These are phyloP conservation scores for Trichosanthes cucumerina DNA, from an alignment of 306 rosid genomes.

Conservation along the genomic window DNA sequence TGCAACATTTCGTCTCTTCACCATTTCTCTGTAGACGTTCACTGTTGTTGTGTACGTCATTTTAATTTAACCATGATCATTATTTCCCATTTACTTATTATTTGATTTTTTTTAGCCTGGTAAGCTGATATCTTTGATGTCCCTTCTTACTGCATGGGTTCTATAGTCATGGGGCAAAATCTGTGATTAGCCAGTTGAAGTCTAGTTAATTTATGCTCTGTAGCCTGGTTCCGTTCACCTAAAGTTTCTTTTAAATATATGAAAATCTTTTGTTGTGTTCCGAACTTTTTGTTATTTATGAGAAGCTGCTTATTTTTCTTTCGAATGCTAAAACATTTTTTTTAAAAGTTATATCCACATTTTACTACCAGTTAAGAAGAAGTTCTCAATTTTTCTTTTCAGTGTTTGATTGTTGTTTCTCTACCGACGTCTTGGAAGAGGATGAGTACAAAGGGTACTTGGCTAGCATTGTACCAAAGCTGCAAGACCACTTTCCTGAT, in stretches of 20 bases:
- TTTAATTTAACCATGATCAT: neutral
- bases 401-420: slow-evolving; percentile 99
- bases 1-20: neutral
- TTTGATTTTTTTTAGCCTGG: neutral
- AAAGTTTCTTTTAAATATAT: neutral
- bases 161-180: neutral
- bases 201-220: neutral
- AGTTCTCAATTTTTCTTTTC: slow-evolving; percentile 2
- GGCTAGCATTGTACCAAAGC: slow-evolving; percentile 86
- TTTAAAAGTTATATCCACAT: neutral
- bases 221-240: neutral
- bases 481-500: slow-evolving; percentile 80
- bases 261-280: neutral
- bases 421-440: slow-evolving; percentile 75
- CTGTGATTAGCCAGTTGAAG: neutral
- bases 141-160: neutral
- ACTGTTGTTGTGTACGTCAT: neutral
- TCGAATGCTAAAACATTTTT: neutral
- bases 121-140: neutral
- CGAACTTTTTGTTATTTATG: neutral
- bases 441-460: slow-evolving; percentile 74
- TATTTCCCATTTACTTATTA: neutral
- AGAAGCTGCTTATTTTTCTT: neutral
- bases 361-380: neutral
- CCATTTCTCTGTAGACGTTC: neutral